A percentile compares a stretch with the other conserved stretches of the same genome.
Conservation (phyloP, 805 yeast species). For the Jamesozyma gamospora region DNA sequence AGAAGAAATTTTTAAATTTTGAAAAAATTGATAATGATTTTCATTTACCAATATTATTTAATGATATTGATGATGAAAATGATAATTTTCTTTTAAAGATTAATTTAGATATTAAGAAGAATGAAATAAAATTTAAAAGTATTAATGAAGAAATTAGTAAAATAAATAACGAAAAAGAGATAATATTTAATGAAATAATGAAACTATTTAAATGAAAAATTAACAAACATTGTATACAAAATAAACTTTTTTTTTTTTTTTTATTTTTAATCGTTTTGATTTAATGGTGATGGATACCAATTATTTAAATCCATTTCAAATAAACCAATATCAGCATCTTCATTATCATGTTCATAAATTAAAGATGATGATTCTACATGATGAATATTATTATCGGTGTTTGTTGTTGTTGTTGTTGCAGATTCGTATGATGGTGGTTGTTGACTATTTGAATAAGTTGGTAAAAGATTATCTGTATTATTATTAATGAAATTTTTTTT, state of each 20-base stretch:
- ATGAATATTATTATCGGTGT: too few species aligned
- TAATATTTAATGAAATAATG: not conserved
- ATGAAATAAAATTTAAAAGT: slow-evolving; percentile 5
- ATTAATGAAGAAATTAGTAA: slow-evolving; percentile 2
- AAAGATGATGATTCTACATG: too few species aligned
- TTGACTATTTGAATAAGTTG: too few species aligned
- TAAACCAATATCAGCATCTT: slow-evolving; percentile 25
- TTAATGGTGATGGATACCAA: slow-evolving; percentile 20
- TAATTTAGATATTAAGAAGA: slow-evolving; percentile 5
- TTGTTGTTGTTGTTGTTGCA: too few species aligned
- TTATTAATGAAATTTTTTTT: too few species aligned
- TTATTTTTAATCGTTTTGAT: not conserved
- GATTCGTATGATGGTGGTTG: too few species aligned
- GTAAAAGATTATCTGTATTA: too few species aligned
- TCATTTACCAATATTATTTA: slow-evolving; percentile 4
- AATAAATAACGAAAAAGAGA: not conserved
- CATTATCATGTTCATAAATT: not conserved
- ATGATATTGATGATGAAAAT: slow-evolving; percentile 1
- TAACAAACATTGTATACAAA: too few species aligned
- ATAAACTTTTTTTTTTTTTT: too few species aligned
- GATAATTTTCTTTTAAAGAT: slow-evolving; percentile 2
- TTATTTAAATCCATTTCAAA: slow-evolving; percentile 16
- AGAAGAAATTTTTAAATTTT: slow-evolving; percentile 8
- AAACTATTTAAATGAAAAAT: not conserved
- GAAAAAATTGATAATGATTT: not conserved